Evolutionary conservation across 208 protist species (phyloP), one percentile per base, ranked within the genome.

Genomic region (Leishmania tarentolae): DNA sequence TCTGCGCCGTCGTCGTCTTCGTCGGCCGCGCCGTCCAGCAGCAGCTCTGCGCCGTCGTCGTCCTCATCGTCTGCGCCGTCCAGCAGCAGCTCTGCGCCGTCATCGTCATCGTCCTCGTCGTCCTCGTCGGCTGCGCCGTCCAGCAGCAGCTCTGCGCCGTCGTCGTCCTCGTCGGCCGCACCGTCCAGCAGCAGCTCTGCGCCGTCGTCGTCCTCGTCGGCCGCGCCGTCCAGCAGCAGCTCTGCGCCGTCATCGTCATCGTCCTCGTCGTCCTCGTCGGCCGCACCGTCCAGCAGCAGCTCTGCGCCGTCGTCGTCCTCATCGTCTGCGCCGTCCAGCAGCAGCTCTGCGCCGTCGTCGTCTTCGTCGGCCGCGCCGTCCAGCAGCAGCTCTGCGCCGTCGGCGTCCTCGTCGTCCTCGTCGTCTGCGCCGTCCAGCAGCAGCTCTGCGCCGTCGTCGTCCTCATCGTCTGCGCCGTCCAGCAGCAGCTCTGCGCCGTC

Each of bases 61-160:
- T 63, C 57, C 24, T 63, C 57, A 19, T 63, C 57, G 24, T 63
- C 57, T 63, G 57, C 57, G 57, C 57, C 57, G 57, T 63, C 24
- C 57, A 63, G 57, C 57, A 63, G 57, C 57, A 63, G 57, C 57
- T 63, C 57, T n/a, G 57, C 57, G 57, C 24, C 57, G 57, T 63
- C 57, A 19, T 63, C 57, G 19, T 63, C 57, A 5, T 63, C 57
- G 57, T 63, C 57, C 4, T 63, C 57, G 57, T 63, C 57, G 57
- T 63, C 57, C 24, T 63, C 57, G 57, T 63, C 57, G 24, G 8
- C 57, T 63, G 57, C 57, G 57, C 57, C 57, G 57, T 66, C 31
- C 59, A 66, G 59, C 59, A 66, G 59, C 59, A 66, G 59, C 59
- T 66, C 59, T 37, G 59, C 59, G 59, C 31, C 59, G 59, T 63